A percentile compares a stretch with the other conserved stretches of the same genome.
Evolutionary conservation across 2,329 filamentous ascomycete genomes (phyloP).

Genomic region (Septoria petroselini): DNA sequence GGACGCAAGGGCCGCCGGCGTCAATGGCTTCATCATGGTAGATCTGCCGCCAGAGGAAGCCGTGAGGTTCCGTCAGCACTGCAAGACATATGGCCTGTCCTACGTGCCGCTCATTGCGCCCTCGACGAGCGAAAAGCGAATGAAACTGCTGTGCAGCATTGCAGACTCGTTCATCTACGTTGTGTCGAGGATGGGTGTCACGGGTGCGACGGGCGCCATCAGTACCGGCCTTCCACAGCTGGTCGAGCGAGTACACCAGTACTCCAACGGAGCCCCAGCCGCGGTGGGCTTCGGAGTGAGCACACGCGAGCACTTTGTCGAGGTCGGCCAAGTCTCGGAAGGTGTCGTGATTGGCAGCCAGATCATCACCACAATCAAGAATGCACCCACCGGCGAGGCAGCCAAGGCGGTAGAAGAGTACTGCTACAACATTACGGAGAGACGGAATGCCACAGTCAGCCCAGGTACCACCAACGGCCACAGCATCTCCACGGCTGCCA

Average conservation of each 20-base stretch:
- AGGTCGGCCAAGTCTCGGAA: constrained; percentile 78
- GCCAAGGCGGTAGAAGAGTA: constrained; percentile 79
- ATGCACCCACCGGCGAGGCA: constrained; percentile 64
- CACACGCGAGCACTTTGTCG: constrained; percentile 88
- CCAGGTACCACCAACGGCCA: constrained; percentile 28
- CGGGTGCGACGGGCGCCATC: constrained; percentile 79
- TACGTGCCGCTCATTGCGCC: constrained; percentile 97
- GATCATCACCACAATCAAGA: constrained; percentile 77
- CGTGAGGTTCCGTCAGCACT: constrained; percentile 82
- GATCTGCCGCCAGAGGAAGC: constrained; percentile 96
- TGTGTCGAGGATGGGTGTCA: constrained; percentile 94
- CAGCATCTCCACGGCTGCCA: constrained; percentile 36
- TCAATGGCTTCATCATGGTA: constrained; percentile 96
- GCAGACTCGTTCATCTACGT: constrained; percentile 99
- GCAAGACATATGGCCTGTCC: constrained; percentile 76
- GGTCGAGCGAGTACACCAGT: constrained; percentile 81
- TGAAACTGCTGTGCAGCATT: constrained; percentile 93
- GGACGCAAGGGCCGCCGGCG: constrained; percentile 77
- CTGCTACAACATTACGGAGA: constrained; percentile 65
- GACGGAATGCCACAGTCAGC: constrained; percentile 28
- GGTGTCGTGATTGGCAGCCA: constrained; percentile 96
- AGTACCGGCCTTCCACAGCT: constrained; percentile 79
- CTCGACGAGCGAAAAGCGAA: constrained; percentile 83
- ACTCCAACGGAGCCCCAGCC: constrained; percentile 84
- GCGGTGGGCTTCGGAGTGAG: constrained; percentile 96